Conservation (phyloP, 2,329 filamentous ascomycete species). For the Arthrobotrys sinensis region DNA sequence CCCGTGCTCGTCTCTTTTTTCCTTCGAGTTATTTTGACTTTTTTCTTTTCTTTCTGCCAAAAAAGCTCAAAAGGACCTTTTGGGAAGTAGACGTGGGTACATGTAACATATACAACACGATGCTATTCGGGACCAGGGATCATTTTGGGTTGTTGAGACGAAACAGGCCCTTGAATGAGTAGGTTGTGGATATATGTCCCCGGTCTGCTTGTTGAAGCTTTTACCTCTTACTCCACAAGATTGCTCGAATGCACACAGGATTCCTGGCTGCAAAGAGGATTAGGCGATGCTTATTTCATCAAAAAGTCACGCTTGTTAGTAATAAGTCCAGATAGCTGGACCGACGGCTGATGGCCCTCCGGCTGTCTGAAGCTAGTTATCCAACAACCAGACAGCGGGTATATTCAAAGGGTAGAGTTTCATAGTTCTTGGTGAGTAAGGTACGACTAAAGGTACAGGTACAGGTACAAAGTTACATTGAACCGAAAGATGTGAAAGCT, state of each 20-base stretch:
- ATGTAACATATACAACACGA: slow-evolving; percentile 60
- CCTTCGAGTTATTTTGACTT: slow-evolving; percentile 10
- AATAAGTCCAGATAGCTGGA: slow-evolving; percentile 26
- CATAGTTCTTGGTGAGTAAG: slow-evolving; percentile 1
- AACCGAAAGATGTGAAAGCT: slow-evolving; percentile 22
- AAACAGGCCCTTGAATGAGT: slow-evolving; percentile 33
- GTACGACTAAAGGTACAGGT: slow-evolving; percentile 8
- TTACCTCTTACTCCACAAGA: slow-evolving; percentile 29
- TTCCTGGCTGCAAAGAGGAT: slow-evolving; percentile 23
- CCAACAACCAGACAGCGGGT: slow-evolving; percentile 29
- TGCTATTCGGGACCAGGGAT: slow-evolving; percentile 59
- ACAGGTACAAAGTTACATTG: slow-evolving; percentile 36
- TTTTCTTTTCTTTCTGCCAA: slow-evolving; percentile 41
- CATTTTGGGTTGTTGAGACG: slow-evolving; percentile 61
- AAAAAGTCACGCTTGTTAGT: slow-evolving; percentile 36
- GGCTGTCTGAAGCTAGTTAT: slow-evolving; percentile 1
- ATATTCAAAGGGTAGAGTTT: slow-evolving; percentile 13
- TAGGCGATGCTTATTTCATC: slow-evolving; percentile 39
- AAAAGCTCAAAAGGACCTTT: slow-evolving; percentile 49
- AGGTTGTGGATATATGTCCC: slow-evolving; percentile 44
- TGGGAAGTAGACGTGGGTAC: slow-evolving; percentile 47
- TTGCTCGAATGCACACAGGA: slow-evolving; percentile 21
- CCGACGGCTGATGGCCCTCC: slow-evolving; percentile 15
- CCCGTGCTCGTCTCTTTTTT: slow-evolving; percentile 22
- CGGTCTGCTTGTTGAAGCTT: slow-evolving; percentile 33